A percentile compares a stretch with the other conserved stretches of the same genome.
Conservation (phyloP, 2,329 filamentous ascomycete species). For the Stachybotrys elegans region DNA sequence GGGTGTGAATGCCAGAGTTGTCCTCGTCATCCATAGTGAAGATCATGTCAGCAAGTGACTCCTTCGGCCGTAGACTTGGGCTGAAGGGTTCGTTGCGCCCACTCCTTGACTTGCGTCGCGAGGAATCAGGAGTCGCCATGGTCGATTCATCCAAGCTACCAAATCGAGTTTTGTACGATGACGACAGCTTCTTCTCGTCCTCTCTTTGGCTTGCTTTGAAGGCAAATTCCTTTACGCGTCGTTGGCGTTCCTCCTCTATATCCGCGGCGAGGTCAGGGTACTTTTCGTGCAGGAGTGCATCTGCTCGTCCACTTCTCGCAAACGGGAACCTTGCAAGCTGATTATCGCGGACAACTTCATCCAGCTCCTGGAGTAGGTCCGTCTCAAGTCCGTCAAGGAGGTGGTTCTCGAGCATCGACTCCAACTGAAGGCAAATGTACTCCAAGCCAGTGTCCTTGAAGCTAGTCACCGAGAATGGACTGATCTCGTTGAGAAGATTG, state of each 20-base stretch:
- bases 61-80: constrained; percentile 63
- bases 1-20: constrained; percentile 21
- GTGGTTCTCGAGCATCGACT: constrained; percentile 87
- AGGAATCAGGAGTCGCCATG: constrained; percentile 38
- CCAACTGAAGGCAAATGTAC: constrained; percentile 87
- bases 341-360: constrained; percentile 73
- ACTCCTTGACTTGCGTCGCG: constrained; percentile 40
- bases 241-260: constrained; percentile 63
- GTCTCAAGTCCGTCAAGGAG: constrained; percentile 81
- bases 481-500: constrained; percentile 77
- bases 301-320: constrained; percentile 68
- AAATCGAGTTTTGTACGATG: constrained; percentile 55
- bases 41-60: constrained; percentile 71
- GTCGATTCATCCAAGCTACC: constrained; percentile 60
- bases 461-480: constrained; percentile 72
- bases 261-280: constrained; percentile 59
- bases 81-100: constrained; percentile 54
- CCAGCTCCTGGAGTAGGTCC: constrained; percentile 75
- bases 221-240: constrained; percentile 71
- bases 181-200: constrained; percentile 57
- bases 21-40: constrained; percentile 91
- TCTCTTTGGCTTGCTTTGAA: constrained; percentile 60
- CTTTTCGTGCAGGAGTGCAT: constrained; percentile 58
- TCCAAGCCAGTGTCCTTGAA: constrained; percentile 88
- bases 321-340: constrained; percentile 75